A percentile compares a stretch with the other conserved stretches of the same genome.
Evolutionary conservation across 2,329 filamentous ascomycete species (phyloP).

Genomic region (Penicillium sp.): DNA sequence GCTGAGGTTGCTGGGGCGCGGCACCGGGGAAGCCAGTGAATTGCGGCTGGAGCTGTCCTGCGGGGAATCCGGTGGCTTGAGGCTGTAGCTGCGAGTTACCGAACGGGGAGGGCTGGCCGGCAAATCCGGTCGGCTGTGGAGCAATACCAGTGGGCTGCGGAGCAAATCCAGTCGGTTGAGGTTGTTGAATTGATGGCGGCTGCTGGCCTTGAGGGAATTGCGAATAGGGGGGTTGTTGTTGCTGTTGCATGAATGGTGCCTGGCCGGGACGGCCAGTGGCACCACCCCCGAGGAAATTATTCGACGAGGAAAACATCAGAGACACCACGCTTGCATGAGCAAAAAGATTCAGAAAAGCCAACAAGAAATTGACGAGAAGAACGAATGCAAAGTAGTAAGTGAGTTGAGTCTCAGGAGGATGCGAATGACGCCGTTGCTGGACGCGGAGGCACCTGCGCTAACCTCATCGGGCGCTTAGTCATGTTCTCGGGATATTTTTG

Average conservation of each 20-base stretch:
- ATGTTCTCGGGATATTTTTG: conserved; percentile 6
- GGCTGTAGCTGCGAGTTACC: conserved; percentile 56
- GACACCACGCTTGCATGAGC: conserved; percentile 26
- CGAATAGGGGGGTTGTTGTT: conserved; percentile 40
- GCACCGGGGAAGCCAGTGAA: conserved; percentile 50
- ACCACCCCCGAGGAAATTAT: conserved; percentile 76
- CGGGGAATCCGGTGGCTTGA: conserved; percentile 66
- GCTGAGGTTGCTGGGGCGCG: conserved; percentile 33
- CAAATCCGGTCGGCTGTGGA: conserved; percentile 56
- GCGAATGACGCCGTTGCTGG: conserved; percentile 29
- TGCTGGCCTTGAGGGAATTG: conserved; percentile 45
- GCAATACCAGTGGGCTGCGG: conserved; percentile 51
- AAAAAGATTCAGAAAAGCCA: conserved; percentile 20
- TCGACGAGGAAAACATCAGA: conserved; percentile 85
- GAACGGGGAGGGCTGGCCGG: conserved; percentile 54
- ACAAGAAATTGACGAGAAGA: conserved; percentile 23
- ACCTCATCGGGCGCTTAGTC: conserved; percentile 22
- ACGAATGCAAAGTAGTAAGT: conserved; percentile 24
- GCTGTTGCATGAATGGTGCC: conserved; percentile 53
- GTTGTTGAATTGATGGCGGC: conserved; percentile 52
- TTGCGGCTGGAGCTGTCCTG: conserved; percentile 46
- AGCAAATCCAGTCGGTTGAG: conserved; percentile 51
- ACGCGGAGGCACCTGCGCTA: conserved; percentile 28
- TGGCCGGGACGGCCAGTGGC: conserved; percentile 71
- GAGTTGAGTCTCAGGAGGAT: conserved; percentile 27